Conservation (phyloP, 2,329 filamentous ascomycete species). For the Plenodomus biglobosus region DNA sequence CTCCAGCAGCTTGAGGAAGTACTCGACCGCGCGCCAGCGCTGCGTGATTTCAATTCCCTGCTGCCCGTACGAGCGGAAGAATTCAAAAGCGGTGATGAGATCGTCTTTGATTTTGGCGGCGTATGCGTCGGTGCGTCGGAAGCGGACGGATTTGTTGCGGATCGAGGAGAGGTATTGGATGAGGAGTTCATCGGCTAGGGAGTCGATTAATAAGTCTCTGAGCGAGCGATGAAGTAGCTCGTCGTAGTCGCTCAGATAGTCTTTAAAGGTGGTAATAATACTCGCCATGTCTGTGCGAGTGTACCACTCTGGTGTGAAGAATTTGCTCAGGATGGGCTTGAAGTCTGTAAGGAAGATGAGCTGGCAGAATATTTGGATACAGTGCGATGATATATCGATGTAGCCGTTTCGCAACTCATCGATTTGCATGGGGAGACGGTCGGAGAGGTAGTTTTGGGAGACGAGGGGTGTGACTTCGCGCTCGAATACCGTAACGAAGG, state of each 20-base stretch:
- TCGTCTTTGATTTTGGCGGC: conserved; percentile 94
- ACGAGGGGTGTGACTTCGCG: conserved; percentile 80
- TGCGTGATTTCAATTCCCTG: conserved; percentile 71
- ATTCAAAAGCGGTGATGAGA: conserved; percentile 84
- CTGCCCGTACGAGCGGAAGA: conserved; percentile 65
- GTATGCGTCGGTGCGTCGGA: conserved; percentile 83
- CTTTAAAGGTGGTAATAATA: conserved; percentile 91
- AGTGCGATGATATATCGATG: conserved; percentile 92
- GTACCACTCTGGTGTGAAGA: conserved; percentile 94
- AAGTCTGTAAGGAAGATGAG: conserved; percentile 93
- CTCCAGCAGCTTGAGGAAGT: conserved; percentile 75
- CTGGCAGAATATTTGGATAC: conserved; percentile 80
- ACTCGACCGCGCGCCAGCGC: conserved; percentile 89
- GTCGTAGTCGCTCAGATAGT: conserved; percentile 88
- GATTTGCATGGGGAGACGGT: conserved; percentile 70
- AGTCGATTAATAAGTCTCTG: conserved; percentile 88
- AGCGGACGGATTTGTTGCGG: conserved; percentile 86
- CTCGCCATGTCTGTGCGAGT: conserved; percentile 82
- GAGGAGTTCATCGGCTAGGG: conserved; percentile 88
- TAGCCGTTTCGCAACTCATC: conserved; percentile 82
- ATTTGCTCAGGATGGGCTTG: conserved; percentile 75
- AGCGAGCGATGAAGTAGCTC: conserved; percentile 82
- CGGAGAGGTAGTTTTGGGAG: conserved; percentile 71
- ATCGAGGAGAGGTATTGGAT: conserved; percentile 80
- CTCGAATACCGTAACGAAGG: conserved; percentile 84